These are phyloP conservation scores for Nothopassalora personata DNA, from an alignment of 2,329 filamentous ascomycete species.

Conservation along the genomic window DNA sequence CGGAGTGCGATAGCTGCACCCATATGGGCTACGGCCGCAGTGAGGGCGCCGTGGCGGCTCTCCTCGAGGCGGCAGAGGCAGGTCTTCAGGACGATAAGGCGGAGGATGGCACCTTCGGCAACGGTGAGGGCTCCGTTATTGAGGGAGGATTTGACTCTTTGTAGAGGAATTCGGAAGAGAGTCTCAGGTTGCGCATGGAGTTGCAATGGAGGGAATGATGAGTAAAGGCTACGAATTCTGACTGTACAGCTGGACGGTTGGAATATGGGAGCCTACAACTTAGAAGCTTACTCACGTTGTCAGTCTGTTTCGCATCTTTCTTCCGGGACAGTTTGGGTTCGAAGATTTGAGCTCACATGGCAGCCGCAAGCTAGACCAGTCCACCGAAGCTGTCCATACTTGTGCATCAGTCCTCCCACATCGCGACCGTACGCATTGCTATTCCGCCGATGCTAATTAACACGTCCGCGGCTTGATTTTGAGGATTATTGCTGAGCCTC, in stretches of 20 bases:
- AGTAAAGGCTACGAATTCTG: no score
- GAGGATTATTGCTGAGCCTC: neutral
- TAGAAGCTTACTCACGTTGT: no score
- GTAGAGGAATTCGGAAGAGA: neutral
- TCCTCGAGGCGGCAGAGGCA: neutral
- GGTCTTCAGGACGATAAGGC: neutral
- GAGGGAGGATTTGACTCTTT: neutral
- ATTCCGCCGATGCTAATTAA: neutral
- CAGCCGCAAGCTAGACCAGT: slow-evolving; percentile 43
- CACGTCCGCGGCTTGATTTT: neutral
- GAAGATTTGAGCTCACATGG: neutral
- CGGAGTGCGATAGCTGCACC: neutral
- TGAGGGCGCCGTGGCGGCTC: neutral
- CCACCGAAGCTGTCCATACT: slow-evolving; percentile 44
- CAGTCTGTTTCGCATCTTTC: no score
- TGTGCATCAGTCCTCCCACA: slow-evolving; percentile 44
- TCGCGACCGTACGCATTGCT: slow-evolving; percentile 12
- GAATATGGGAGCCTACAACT: no score
- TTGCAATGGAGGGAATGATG: no score
- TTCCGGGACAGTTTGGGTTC: no score
- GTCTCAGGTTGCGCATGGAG: no score
- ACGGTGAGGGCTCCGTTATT: neutral
- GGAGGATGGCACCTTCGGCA: no score
- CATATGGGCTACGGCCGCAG: slow-evolving; percentile 19
- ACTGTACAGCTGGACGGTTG: no score